Percentiles rank a stretch among this genome's conserved stretches.
Evolutionary conservation across 140 eudicot genomes (phyloP).

Genomic region (Senecio squalidus): DNA sequence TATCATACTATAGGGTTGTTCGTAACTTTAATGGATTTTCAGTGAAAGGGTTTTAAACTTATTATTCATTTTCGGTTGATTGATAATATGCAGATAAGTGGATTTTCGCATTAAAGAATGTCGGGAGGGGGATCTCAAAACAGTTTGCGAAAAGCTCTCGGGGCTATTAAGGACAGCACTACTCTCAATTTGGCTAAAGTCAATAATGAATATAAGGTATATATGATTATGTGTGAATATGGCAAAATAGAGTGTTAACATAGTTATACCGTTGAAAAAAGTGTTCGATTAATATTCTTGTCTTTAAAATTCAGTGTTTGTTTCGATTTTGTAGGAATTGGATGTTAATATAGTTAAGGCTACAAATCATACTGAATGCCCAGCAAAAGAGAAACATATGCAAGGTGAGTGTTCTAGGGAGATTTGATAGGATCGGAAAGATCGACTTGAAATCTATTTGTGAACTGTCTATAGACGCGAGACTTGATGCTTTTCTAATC

Average conservation of each 20-base stretch:
- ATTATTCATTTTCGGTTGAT: background rate
- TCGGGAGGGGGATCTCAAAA: slow-evolving; percentile 62
- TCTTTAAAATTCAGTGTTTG: background rate
- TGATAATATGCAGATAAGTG: background rate
- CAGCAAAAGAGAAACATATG: slow-evolving; percentile 76
- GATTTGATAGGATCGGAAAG: slow-evolving; percentile 3
- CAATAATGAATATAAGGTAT: slow-evolving; percentile 74
- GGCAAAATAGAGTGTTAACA: no score
- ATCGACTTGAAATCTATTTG: background rate
- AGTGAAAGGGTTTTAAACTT: background rate
- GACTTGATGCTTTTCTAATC: slow-evolving; percentile 12
- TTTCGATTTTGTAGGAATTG: slow-evolving; percentile 39
- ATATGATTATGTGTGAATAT: background rate
- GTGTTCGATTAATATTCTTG: background rate
- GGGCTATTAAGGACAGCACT: slow-evolving; percentile 85
- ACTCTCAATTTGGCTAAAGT: slow-evolving; percentile 83
- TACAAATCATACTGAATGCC: slow-evolving; percentile 76
- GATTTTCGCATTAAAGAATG: slow-evolving; percentile 27
- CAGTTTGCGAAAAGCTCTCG: slow-evolving; percentile 71
- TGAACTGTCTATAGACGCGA: background rate
- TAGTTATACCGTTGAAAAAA: no score
- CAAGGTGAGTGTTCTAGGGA: slow-evolving; percentile 41
- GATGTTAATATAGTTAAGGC: slow-evolving; percentile 54
- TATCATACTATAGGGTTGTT: no score
- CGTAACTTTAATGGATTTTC: background rate